phyloP scores from a whole-genome alignment of 495 filamentous ascomycete species.

The Schizothecium vesticola region DNA sequence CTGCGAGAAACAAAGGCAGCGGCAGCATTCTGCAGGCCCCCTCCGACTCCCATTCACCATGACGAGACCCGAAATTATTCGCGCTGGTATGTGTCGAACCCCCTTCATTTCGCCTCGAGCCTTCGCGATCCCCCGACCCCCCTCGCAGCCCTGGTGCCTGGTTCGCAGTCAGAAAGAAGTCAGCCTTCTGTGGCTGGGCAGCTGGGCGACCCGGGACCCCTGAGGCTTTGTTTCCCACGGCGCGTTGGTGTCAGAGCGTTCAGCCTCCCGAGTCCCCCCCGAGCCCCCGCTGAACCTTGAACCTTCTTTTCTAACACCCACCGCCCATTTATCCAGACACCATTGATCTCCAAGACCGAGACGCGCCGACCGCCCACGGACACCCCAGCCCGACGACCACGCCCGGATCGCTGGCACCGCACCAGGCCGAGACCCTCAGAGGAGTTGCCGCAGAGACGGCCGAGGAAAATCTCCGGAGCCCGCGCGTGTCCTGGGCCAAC shows the following conservation, averaged over 20 bases:
- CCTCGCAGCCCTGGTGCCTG: constrained; percentile 14
- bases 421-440: constrained; percentile 77
- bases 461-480: constrained; percentile 56
- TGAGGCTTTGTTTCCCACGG: neutral
- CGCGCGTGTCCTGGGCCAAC: constrained; percentile 44
- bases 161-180: neutral
- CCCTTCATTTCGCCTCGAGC: constrained; percentile 17
- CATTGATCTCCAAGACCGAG: constrained; percentile 84
- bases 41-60: constrained; percentile 40
- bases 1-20: constrained; percentile 5
- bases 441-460: constrained; percentile 70
- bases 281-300: neutral
- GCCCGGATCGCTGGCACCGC: constrained; percentile 61
- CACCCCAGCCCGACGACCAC: constrained; percentile 43
- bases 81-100: constrained; percentile 56
- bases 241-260: constrained; percentile 4
- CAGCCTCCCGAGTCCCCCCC: constrained; percentile 7
- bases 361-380: constrained; percentile 76
- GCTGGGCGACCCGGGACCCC: neutral
- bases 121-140: constrained; percentile 16
- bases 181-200: constrained; percentile 20
- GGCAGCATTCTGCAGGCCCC: constrained; percentile 14
- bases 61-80: constrained; percentile 72
- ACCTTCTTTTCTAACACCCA: constrained; percentile 16
- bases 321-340: constrained; percentile 59